These are phyloP conservation scores for Croton setiger DNA, from an alignment of 441 rosid genomes.

Conservation along the genomic window DNA sequence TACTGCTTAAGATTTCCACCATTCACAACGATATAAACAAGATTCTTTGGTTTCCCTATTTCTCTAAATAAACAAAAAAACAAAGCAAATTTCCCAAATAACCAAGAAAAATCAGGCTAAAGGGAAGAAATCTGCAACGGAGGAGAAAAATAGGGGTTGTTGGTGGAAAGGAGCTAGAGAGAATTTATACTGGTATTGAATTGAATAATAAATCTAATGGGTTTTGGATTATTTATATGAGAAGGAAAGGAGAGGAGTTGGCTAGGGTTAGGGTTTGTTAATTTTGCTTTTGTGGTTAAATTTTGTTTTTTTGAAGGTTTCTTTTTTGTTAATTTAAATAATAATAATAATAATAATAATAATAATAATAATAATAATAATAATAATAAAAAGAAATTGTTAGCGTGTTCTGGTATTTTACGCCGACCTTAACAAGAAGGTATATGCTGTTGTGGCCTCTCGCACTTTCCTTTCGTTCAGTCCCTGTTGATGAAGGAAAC, in stretches of 20 bases:
- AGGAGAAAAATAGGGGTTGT: neutral
- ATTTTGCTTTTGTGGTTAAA: neutral
- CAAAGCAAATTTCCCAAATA: neutral
- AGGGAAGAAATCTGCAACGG: neutral
- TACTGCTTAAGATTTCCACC: slow-evolving; percentile 71
- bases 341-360: no score
- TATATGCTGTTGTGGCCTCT: neutral
- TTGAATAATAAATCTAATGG: neutral
- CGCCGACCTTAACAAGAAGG: neutral
- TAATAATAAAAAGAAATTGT: neutral
- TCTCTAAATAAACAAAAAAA: neutral
- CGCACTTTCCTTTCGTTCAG: neutral
- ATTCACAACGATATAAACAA: slow-evolving; percentile 58
- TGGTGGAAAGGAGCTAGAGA: neutral
- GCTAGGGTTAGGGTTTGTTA: neutral
- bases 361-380: no score
- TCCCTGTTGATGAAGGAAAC: neutral
- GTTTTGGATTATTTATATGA: neutral
- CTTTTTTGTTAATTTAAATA: no score
- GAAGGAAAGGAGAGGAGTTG: neutral
- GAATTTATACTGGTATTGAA: neutral
- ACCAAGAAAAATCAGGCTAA: neutral
- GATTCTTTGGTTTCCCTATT: slow-evolving; percentile 13
- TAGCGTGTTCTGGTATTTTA: neutral
- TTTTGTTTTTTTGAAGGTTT: neutral